Conservation (phyloP, 805 yeast genomes). For the Candida adriatica region DNA sequence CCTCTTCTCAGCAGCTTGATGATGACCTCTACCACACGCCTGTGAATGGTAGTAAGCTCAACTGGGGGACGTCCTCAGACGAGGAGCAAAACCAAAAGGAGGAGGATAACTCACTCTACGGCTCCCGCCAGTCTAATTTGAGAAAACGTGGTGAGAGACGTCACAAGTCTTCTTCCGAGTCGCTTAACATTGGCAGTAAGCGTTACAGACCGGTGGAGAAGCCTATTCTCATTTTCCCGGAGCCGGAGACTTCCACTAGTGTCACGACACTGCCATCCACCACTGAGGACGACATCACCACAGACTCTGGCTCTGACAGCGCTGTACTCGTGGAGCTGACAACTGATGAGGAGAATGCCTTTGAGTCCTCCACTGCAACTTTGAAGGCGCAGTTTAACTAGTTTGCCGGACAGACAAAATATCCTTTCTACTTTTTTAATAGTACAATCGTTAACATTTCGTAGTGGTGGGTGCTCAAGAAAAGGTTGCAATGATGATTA, state of each 20-base stretch:
- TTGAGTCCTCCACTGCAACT: conserved; percentile 2
- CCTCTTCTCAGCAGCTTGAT: no score
- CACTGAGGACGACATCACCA: conserved; percentile 2
- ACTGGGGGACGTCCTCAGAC: background rate
- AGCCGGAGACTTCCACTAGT: background rate
- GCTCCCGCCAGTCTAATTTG: no score
- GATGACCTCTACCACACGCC: conserved; percentile 7
- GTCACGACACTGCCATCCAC: conserved; percentile 2
- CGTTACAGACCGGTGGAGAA: conserved; percentile 1
- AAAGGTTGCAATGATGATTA: conserved; percentile 47
- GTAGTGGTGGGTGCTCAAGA: conserved; percentile 1
- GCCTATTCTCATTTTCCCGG: conserved; percentile 1
- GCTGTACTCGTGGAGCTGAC: conserved; percentile 6
- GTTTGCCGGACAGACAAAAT: background rate
- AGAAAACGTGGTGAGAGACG: conserved; percentile 2
- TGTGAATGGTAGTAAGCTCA: background rate
- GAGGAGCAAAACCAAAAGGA: background rate
- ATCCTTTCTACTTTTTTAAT: background rate
- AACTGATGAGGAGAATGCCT: conserved; percentile 2
- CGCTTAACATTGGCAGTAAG: conserved; percentile 1
- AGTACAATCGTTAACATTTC: background rate
- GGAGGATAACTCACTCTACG: background rate
- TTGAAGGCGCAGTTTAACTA: conserved; percentile 3
- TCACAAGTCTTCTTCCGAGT: background rate
- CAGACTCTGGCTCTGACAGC: conserved; percentile 7